Percentiles rank a stretch among this genome's conserved stretches.
Conservation (phyloP, 1,284 basidiomycete genomes). For the Cryptococcus floricola region DNA sequence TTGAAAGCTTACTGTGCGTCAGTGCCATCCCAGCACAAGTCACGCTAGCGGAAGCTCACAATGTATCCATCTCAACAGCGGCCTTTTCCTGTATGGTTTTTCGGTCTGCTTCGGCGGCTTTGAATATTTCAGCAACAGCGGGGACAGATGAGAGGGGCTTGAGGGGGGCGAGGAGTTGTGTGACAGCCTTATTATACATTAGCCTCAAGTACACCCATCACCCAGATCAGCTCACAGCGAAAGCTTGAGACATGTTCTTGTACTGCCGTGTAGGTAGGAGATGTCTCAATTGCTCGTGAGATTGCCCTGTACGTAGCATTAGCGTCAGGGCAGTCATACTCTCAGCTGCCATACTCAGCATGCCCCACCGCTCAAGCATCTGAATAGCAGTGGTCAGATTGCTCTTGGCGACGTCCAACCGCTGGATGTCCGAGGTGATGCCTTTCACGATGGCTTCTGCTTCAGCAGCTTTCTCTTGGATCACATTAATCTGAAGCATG, state of each 20-base stretch:
- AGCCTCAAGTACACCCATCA: conserved; percentile 1
- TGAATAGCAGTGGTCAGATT: conserved; percentile 88
- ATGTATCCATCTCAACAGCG: conserved; percentile 82
- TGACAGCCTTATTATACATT: conserved; percentile 63
- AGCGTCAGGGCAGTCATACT: not conserved
- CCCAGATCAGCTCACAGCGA: conserved; percentile 55
- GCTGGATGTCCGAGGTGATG: conserved; percentile 95
- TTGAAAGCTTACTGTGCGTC: conserved; percentile 58
- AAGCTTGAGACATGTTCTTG: conserved; percentile 72
- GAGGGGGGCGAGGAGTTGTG: conserved; percentile 74
- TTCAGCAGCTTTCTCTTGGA: conserved; percentile 90
- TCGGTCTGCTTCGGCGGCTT: conserved; percentile 72
- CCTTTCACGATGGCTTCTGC: conserved; percentile 92
- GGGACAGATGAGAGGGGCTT: conserved; percentile 69
- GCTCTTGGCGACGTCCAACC: conserved; percentile 88
- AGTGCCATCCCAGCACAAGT: not conserved
- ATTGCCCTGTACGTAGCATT: conserved; percentile 59
- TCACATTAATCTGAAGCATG: conserved; percentile 86
- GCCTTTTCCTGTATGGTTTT: conserved; percentile 69
- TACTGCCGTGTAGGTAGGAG: conserved; percentile 74
- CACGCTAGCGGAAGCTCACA: conserved; percentile 57
- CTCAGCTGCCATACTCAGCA: conserved; percentile 61
- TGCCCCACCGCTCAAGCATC: conserved; percentile 82
- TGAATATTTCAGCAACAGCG: conserved; percentile 70
- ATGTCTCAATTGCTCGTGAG: conserved; percentile 73